Percentiles rank a stretch among this genome's conserved stretches.
These are phyloP conservation scores for Raphanus raphanistrum DNA, from an alignment of 345 rosid genomes.

Conservation along the genomic window DNA sequence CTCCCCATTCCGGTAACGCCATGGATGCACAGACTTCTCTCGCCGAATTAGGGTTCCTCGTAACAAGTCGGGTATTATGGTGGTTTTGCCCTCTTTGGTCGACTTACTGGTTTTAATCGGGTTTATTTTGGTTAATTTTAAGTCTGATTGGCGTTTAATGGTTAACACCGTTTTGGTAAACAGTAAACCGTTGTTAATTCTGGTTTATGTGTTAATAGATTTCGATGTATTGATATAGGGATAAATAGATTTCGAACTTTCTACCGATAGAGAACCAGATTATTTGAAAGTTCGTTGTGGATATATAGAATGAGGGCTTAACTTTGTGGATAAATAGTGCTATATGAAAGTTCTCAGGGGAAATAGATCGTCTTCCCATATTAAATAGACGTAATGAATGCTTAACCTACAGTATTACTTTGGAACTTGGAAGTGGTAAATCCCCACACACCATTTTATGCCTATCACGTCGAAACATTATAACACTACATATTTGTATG, in stretches of 20 bases:
- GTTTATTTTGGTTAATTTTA: neutral
- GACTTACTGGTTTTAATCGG: neutral
- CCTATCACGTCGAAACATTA: conserved; percentile 33
- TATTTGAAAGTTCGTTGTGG: too few relatives aligned
- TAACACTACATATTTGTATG: neutral
- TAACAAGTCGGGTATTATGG: too few relatives aligned
- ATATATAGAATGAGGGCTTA: too few relatives aligned
- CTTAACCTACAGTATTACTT: neutral
- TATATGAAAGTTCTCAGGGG: neutral
- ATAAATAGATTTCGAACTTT: neutral
- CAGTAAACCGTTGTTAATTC: neutral
- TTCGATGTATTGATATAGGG: neutral
- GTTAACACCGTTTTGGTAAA: neutral
- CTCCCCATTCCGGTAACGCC: neutral
- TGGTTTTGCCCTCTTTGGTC: neutral
- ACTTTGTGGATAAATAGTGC: neutral
- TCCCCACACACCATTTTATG: conserved; percentile 18
- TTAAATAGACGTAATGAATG: neutral
- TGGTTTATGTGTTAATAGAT: neutral
- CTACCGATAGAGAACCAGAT: neutral
- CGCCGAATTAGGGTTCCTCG: neutral
- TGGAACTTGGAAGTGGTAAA: conserved; percentile 20
- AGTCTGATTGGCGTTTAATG: neutral
- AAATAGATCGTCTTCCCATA: too few relatives aligned
- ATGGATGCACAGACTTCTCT: neutral